Conservation (phyloP, 73 alveolate genomes). For the Symbiodinium pilosum region DNA sequence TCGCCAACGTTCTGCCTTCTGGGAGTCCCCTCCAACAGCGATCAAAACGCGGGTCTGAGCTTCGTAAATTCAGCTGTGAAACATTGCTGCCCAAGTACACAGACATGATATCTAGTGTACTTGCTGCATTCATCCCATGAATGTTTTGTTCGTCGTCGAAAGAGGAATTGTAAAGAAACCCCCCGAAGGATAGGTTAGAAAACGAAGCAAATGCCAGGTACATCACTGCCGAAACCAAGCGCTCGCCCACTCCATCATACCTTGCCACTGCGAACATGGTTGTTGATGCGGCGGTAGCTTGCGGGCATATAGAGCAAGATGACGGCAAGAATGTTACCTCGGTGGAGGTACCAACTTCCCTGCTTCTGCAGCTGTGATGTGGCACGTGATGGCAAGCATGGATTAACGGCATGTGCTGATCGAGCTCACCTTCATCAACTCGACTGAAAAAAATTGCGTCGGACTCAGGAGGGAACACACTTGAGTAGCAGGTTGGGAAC, state of each 20-base stretch:
- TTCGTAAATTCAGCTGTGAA: neutral
- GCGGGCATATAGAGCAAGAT: neutral
- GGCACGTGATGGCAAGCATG: neutral
- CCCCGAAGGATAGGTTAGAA: neutral
- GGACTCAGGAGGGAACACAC: neutral
- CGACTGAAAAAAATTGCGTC: neutral
- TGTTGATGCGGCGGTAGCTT: neutral
- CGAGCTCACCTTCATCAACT: neutral
- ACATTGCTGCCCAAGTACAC: neutral
- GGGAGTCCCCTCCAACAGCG: neutral
- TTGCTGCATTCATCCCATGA: neutral
- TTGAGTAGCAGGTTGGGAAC: neutral
- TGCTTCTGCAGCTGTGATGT: neutral
- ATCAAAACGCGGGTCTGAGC: neutral
- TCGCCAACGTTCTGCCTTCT: neutral
- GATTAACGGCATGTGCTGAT: neutral
- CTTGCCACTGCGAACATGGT: neutral
- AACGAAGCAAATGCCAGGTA: conserved; percentile 1
- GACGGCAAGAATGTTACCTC: neutral
- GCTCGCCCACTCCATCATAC: neutral
- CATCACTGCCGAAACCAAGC: neutral
- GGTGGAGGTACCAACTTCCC: neutral
- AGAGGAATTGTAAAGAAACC: neutral
- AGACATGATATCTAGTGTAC: neutral
- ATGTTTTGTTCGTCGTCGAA: neutral